Percentiles rank a stretch among this genome's conserved stretches.
These are phyloP conservation scores for Fusarium hainanense DNA, from an alignment of 2,329 filamentous ascomycete species.

Conservation along the genomic window DNA sequence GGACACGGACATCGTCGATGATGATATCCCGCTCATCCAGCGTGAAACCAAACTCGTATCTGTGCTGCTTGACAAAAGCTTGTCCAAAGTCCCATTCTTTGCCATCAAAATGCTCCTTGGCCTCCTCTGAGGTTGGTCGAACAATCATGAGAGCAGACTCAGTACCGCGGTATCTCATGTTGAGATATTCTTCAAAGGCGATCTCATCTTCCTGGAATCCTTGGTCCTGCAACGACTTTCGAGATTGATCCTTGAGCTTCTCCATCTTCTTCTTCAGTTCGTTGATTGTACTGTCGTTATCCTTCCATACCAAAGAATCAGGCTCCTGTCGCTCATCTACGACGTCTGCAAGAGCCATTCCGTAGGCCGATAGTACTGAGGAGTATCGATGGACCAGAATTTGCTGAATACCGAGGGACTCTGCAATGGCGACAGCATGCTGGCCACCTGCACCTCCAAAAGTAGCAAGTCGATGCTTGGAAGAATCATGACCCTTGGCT, in stretches of 20 bases:
- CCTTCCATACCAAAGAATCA: slow-evolving; percentile 71
- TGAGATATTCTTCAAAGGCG: slow-evolving; percentile 90
- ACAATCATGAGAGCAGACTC: slow-evolving; percentile 92
- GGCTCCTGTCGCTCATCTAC: slow-evolving; percentile 91
- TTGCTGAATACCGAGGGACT: slow-evolving; percentile 84
- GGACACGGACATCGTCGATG: slow-evolving; percentile 87
- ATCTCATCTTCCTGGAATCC: slow-evolving; percentile 82
- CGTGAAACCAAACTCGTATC: slow-evolving; percentile 93
- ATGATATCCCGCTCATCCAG: slow-evolving; percentile 87
- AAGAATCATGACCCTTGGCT: slow-evolving; percentile 91
- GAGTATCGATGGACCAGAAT: slow-evolving; percentile 90
- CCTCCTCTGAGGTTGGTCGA: slow-evolving; percentile 74
- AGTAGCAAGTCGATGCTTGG: slow-evolving; percentile 88
- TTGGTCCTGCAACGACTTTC: slow-evolving; percentile 74
- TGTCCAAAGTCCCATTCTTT: slow-evolving; percentile 85
- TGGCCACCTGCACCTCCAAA: slow-evolving; percentile 94
- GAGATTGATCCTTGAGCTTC: slow-evolving; percentile 81
- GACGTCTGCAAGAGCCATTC: slow-evolving; percentile 92
- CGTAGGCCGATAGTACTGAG: slow-evolving; percentile 89
- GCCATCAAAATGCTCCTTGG: slow-evolving; percentile 67
- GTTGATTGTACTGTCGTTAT: slow-evolving; percentile 66
- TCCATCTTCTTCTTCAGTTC: slow-evolving; percentile 79
- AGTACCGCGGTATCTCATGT: slow-evolving; percentile 91
- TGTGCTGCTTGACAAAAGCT: slow-evolving; percentile 87
- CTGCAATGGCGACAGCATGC: slow-evolving; percentile 90